These are phyloP conservation scores for Shiraia sp. DNA, from an alignment of 2,329 filamentous ascomycete species.

Conservation along the genomic window DNA sequence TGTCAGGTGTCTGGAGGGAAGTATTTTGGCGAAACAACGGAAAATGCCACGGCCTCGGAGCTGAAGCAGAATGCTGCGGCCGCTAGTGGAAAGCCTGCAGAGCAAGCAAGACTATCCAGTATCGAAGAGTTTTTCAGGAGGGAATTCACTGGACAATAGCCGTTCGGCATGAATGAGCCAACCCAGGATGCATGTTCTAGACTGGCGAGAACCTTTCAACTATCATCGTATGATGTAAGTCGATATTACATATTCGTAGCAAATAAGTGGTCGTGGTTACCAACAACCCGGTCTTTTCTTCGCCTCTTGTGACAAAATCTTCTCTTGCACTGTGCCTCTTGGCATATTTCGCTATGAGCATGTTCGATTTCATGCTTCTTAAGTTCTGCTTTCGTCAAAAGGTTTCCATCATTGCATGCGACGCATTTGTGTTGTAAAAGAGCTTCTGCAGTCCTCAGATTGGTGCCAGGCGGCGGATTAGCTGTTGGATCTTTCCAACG, in stretches of 20 bases:
- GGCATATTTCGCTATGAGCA: conserved; percentile 23
- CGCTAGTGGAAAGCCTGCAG: conserved; percentile 14
- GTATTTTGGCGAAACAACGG: conserved; percentile 24
- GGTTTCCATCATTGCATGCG: conserved; percentile 23
- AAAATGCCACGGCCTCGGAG: conserved; percentile 13
- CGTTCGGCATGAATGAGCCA: neutral
- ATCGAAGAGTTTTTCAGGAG: conserved; percentile 9
- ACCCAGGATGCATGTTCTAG: neutral
- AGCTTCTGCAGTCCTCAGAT: conserved; percentile 10
- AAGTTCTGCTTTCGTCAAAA: conserved; percentile 30
- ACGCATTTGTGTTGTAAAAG: conserved; percentile 24
- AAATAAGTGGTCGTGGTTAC: conserved; percentile 15
- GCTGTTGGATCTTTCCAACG: conserved; percentile 26
- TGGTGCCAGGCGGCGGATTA: conserved; percentile 9
- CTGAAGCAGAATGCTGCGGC: conserved; percentile 22
- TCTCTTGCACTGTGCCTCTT: conserved; percentile 18
- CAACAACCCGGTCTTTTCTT: neutral
- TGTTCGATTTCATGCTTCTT: conserved; percentile 32
- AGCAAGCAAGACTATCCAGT: conserved; percentile 6
- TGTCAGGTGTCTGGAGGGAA: conserved; percentile 20
- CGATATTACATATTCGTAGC: neutral
- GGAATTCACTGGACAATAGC: conserved; percentile 3
- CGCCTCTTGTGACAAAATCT: conserved; percentile 27
- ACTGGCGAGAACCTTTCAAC: too few relatives aligned
- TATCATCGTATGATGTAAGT: neutral